Base-by-base conservation (phyloP, 768 basidiomycete genomes). In the Lyophyllum atratum region DNA sequence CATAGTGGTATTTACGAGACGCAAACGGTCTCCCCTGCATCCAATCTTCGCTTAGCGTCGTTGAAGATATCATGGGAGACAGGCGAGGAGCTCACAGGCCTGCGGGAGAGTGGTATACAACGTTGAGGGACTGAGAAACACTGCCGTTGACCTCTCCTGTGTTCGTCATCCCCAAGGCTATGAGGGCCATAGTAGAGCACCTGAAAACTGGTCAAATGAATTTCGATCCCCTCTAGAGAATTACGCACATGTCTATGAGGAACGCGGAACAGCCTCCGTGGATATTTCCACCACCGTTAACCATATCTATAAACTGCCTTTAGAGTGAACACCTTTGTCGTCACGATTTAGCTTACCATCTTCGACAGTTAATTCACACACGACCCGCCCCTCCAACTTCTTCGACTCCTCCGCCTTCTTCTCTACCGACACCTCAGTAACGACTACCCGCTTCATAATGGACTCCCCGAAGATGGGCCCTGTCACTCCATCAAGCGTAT, bases 41-140 rank as follows among this genome's bases (percentile, higher is more conserved):
- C 17, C 3, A 44, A 3, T 5, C 33, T 19, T 55, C 53, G 42
- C 49, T 46, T 3, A 37, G 34, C 17, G 46, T 17, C 42, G 12
- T 19, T 9, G 34, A 12, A 1, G 7, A 42, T 12, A 24, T 8
- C 19, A 26, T 17, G 24, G 12, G 12, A 47, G 19, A 31, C 8
- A 19, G 50, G 29, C 15, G 33, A 17, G 26, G 9, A 6, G 64
- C 76, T 62, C 64, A 84, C 84, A 74, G 25, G 10, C 60, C 59
- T 21, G 83, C 84, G n/a, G 84, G 84, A 49, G 84, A 79, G 54
- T 85, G 84, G 54, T 81, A 85, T 19, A 81, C 71, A 5, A 84
- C 68, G 44, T 82, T 79, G 43, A 85, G 64, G 0, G 82, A 76
- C 60, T 83, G 82, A 0, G 83, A 82, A 8, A 85, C 84, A 28